These are phyloP conservation scores for Microascus cirrosus DNA, from an alignment of 2,329 filamentous ascomycete genomes.

Conservation along the genomic window DNA sequence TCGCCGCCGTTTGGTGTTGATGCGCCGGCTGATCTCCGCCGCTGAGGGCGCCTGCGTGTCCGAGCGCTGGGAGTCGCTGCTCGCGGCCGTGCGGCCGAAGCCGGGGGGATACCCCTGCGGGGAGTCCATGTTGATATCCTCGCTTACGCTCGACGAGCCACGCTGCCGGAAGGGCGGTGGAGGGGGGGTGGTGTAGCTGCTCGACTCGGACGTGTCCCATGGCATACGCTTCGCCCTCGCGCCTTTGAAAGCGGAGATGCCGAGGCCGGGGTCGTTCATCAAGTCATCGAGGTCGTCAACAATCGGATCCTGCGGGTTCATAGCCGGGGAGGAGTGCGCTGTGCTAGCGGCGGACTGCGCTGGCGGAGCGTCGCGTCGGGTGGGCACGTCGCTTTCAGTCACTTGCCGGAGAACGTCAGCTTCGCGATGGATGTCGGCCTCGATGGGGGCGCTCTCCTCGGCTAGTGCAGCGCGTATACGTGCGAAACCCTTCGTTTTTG, in stretches of 20 bases:
- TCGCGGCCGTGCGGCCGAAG: constrained; percentile 12
- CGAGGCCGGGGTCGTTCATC: constrained; percentile 42
- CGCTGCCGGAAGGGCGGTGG: constrained; percentile 51
- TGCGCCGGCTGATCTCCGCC: constrained; percentile 66
- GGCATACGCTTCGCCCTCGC: constrained; percentile 55
- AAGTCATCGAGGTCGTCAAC: constrained; percentile 59
- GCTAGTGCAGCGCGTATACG: constrained; percentile 81
- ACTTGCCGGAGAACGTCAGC: constrained; percentile 94
- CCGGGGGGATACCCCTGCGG: constrained; percentile 28
- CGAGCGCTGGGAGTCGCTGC: constrained; percentile 9
- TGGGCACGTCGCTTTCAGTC: constrained; percentile 70
- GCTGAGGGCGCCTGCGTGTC: constrained; percentile 45
- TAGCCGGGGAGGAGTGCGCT: constrained; percentile 56
- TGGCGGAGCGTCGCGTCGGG: constrained; percentile 31
- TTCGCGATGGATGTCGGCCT: constrained; percentile 81
- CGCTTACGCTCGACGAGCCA: constrained; percentile 50
- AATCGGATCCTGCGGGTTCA: constrained; percentile 45
- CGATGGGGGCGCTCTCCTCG: constrained; percentile 79
- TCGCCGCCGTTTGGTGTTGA: constrained; percentile 71
- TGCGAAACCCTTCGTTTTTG: constrained; percentile 93
- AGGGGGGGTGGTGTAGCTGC: constrained; percentile 53
- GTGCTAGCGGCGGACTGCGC: constrained; percentile 40
- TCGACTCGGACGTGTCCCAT: constrained; percentile 67
- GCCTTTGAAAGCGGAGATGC: constrained; percentile 58
- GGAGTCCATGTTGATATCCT: constrained; percentile 65